Conservation (phyloP, 495 filamentous ascomycete genomes). For the Cudoniella acicularis region DNA sequence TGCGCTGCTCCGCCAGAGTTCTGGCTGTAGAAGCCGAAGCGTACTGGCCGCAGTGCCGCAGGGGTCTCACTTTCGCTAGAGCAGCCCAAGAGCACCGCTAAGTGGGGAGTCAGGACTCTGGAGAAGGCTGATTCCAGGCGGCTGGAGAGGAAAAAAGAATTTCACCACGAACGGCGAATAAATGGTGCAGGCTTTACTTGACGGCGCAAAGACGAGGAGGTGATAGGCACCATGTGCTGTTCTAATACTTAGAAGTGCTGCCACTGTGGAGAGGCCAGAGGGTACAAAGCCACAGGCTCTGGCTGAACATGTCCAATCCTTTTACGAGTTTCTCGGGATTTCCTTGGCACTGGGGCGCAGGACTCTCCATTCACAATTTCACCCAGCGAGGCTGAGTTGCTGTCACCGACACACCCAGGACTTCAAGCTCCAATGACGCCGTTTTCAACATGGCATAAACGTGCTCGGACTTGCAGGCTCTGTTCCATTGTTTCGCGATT, state of each 20-base stretch:
- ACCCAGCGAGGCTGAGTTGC: slow-evolving; percentile 4
- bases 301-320: slow-evolving; percentile 7
- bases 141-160: no score
- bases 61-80: background rate
- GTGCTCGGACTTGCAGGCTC: slow-evolving; percentile 8
- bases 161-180: no score
- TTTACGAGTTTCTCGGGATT: background rate
- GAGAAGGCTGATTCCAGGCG: background rate
- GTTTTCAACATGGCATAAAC: background rate
- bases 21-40: no score
- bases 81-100: background rate
- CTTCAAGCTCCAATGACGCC: background rate
- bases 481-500: background rate
- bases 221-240: background rate
- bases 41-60: no score
- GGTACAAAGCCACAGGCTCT: slow-evolving; percentile 24
- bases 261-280: background rate
- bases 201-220: background rate
- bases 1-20: background rate
- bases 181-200: no score
- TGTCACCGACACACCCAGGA: slow-evolving; percentile 14
- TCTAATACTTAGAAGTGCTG: background rate
- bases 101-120: background rate
- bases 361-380: background rate
- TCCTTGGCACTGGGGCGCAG: background rate